Percentiles rank a stretch among this genome's conserved stretches.
Conservation (phyloP, 495 filamentous ascomycete genomes). For the Chaetomidium leptoderma region DNA sequence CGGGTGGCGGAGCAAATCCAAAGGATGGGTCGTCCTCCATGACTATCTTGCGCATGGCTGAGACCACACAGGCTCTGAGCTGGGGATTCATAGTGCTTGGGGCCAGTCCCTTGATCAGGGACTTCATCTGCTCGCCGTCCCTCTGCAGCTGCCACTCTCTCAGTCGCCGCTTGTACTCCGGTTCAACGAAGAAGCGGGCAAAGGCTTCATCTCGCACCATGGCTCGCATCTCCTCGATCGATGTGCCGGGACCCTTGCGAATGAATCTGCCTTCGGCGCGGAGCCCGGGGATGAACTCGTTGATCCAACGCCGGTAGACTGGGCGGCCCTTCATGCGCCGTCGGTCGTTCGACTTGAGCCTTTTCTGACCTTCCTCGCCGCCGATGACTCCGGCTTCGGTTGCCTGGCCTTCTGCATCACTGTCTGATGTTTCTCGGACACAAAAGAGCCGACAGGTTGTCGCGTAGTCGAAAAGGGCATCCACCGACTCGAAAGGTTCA, state of each 20-base stretch:
- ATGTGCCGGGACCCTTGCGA: slow-evolving; percentile 1
- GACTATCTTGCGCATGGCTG: slow-evolving; percentile 38
- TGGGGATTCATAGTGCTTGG: slow-evolving; percentile 20
- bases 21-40: slow-evolving; percentile 33
- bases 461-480: slow-evolving; percentile 56
- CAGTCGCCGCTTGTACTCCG: slow-evolving; percentile 25
- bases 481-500: slow-evolving; percentile 44
- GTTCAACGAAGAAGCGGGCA: slow-evolving; percentile 30
- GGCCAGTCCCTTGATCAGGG: slow-evolving; percentile 34
- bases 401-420: slow-evolving; percentile 17
- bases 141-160: slow-evolving; percentile 29
- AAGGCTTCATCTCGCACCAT: slow-evolving; percentile 35
- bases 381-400: slow-evolving; percentile 17
- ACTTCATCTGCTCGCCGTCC: slow-evolving; percentile 28
- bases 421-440: slow-evolving; percentile 25
- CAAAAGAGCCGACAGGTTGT: slow-evolving; percentile 52
- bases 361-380: slow-evolving; percentile 33
- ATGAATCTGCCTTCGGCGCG: slow-evolving; percentile 31
- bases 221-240: slow-evolving; percentile 22
- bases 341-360: slow-evolving; percentile 51
- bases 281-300: slow-evolving; percentile 50
- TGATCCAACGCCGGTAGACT: slow-evolving; percentile 49
- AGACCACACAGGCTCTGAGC: slow-evolving; percentile 24
- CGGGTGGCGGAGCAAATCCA: slow-evolving; percentile 22
- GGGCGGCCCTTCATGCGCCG: slow-evolving; percentile 44